A percentile compares a stretch with the other conserved stretches of the same genome.
phyloP scores from a whole-genome alignment of 345 rosid genomes.

The Noccaea bulbosa region DNA sequence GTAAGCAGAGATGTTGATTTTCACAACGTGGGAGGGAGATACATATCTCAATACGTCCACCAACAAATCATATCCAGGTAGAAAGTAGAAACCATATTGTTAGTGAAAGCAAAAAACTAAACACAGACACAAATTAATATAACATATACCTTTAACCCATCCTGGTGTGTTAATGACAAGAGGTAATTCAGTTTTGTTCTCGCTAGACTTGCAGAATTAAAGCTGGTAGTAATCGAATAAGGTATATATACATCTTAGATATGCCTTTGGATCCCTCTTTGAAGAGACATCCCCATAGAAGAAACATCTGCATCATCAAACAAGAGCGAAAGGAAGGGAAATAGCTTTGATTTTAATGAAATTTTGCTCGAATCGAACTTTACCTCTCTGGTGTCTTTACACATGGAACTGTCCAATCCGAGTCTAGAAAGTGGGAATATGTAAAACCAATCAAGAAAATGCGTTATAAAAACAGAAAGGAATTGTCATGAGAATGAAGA shows the following conservation, averaged over 20 bases:
- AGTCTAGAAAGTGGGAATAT: constrained; percentile 36
- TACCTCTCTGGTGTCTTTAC: constrained; percentile 96
- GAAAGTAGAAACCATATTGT: constrained; percentile 29
- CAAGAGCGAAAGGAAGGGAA: neutral
- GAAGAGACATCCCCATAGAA: constrained; percentile 92
- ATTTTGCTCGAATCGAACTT: neutral
- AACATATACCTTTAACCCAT: constrained; percentile 85
- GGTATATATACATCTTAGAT: constrained; percentile 64
- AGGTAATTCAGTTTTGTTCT: constrained; percentile 58
- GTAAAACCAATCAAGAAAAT: constrained; percentile 15
- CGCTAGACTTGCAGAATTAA: constrained; percentile 50
- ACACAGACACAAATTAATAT: too few species aligned
- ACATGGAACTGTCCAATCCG: constrained; percentile 83
- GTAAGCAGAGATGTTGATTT: constrained; percentile 70
- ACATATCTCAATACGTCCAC: constrained; percentile 72
- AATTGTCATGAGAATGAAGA: too few species aligned
- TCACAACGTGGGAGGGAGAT: constrained; percentile 82
- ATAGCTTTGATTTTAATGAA: neutral
- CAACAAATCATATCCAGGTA: constrained; percentile 75
- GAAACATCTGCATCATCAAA: constrained; percentile 56
- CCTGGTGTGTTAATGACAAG: constrained; percentile 91
- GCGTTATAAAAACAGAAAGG: too few species aligned
- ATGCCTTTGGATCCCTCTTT: constrained; percentile 77
- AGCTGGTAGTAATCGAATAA: constrained; percentile 65
- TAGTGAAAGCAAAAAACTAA: neutral